Percentiles rank a stretch among this genome's conserved stretches.
These are phyloP conservation scores for Limtongia smithiae DNA, from an alignment of 805 yeast genomes.

Conservation along the genomic window DNA sequence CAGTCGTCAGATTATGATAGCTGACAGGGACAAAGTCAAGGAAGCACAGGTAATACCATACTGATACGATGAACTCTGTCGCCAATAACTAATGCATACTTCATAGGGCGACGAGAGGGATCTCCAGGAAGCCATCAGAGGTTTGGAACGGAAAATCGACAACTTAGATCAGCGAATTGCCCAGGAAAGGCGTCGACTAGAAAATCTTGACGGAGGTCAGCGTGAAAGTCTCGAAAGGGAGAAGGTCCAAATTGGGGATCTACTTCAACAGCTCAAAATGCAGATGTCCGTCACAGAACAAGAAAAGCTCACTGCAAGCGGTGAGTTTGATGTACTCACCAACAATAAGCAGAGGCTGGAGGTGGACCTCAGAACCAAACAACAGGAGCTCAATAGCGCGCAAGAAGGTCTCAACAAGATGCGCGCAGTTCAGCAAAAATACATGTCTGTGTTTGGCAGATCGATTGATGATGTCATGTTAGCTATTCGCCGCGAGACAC, in stretches of 20 bases:
- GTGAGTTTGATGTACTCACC: no score
- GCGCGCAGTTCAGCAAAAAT: slow-evolving; percentile 29
- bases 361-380: no score
- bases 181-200: slow-evolving; percentile 30
- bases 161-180: slow-evolving; percentile 34
- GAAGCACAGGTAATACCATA: no score
- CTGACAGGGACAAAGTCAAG: background rate
- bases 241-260: slow-evolving; percentile 4
- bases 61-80: no score
- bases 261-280: slow-evolving; percentile 1
- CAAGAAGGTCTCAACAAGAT: slow-evolving; percentile 12
- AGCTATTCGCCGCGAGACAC: slow-evolving; percentile 40
- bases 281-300: background rate
- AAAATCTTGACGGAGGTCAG: slow-evolving; percentile 17
- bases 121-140: background rate
- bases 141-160: background rate
- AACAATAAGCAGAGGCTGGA: no score
- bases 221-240: slow-evolving; percentile 1
- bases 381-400: slow-evolving; percentile 1
- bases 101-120: slow-evolving; percentile 3
- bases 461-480: slow-evolving; percentile 44
- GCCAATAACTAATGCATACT: no score
- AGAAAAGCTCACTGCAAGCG: no score
- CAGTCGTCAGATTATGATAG: background rate
- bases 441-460: slow-evolving; percentile 50